phyloP scores from a whole-genome alignment of 2,329 filamentous ascomycete species.

The Penicillium verrucosum region DNA sequence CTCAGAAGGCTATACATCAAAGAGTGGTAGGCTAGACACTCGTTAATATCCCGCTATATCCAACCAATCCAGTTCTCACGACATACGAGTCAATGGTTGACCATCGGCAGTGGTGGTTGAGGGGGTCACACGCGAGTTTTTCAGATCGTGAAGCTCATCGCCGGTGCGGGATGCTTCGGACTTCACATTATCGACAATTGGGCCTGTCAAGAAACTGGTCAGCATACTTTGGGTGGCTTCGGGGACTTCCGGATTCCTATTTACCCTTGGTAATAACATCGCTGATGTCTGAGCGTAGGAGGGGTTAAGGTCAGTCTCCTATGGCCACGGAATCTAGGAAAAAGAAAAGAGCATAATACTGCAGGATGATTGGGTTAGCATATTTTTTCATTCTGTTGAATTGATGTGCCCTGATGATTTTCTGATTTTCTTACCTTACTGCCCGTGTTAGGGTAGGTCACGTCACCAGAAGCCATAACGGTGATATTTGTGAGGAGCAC shows the following conservation, averaged over 20 bases:
- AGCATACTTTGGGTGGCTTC: slow-evolving; percentile 15
- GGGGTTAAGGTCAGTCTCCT: slow-evolving; percentile 18
- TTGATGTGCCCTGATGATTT: slow-evolving; percentile 5
- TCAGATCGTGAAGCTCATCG: slow-evolving; percentile 58
- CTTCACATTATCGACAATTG: slow-evolving; percentile 56
- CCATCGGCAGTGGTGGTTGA: slow-evolving; percentile 56
- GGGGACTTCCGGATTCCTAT: not conserved
- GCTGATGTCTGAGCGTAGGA: slow-evolving; percentile 19
- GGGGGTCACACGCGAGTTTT: slow-evolving; percentile 52
- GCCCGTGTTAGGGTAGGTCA: slow-evolving; percentile 40
- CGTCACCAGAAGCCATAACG: slow-evolving; percentile 36
- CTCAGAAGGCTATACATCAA: slow-evolving; percentile 64
- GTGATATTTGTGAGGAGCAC: slow-evolving; percentile 1
- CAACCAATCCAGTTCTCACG: not conserved
- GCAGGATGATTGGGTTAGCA: slow-evolving; percentile 12
- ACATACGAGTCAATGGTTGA: slow-evolving; percentile 60
- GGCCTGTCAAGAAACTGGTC: slow-evolving; percentile 39
- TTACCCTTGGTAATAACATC: slow-evolving; percentile 29
- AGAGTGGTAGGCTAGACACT: slow-evolving; percentile 59
- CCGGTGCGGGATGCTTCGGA: slow-evolving; percentile 55
- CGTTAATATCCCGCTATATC: slow-evolving; percentile 12
- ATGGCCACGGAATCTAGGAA: not conserved
- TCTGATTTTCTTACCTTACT: slow-evolving; percentile 36
- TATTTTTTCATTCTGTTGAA: not conserved
- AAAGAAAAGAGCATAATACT: slow-evolving; percentile 14